Conservation (phyloP, 106 monocot species). For the Dendrobium officinale region DNA sequence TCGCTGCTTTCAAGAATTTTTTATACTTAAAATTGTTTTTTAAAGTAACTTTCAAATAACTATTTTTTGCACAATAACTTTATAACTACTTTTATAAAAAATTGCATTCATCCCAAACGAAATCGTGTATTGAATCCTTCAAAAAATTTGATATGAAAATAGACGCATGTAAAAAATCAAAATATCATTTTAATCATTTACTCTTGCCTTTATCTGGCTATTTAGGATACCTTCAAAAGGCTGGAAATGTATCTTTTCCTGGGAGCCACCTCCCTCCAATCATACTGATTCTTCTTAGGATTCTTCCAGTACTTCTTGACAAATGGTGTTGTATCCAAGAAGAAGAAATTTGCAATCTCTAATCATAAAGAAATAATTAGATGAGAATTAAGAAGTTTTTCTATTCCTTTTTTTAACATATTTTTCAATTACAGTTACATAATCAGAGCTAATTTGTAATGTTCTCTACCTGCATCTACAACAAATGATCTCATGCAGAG, state of each 20-base stretch:
- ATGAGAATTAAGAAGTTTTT: background rate
- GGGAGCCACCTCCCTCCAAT: slow-evolving; percentile 55
- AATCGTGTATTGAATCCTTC: no score
- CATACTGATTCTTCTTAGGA: slow-evolving; percentile 27
- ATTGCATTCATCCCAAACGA: no score
- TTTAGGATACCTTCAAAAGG: slow-evolving; percentile 29
- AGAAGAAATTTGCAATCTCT: slow-evolving; percentile 55
- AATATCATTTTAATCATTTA: no score
- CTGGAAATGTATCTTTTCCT: slow-evolving; percentile 24
- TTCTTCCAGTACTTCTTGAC: slow-evolving; percentile 42
- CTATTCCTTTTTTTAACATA: background rate
- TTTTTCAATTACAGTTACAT: background rate
- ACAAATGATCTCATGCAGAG: slow-evolving; percentile 63
- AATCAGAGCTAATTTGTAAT: background rate
- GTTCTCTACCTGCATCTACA: slow-evolving; percentile 37
- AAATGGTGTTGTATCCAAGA: slow-evolving; percentile 59
- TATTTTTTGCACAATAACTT: no score
- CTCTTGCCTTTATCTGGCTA: no score
- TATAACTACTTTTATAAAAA: no score
- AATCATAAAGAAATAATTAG: background rate
- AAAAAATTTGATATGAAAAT: no score
- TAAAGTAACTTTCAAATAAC: no score
- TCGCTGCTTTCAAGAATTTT: no score
- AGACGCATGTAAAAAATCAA: no score
- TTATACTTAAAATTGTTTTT: no score